Evolutionary conservation across 139 green algal genomes (phyloP), one percentile per base, ranked within the genome.

Genomic region (Edaphochlamys debaryana): DNA sequence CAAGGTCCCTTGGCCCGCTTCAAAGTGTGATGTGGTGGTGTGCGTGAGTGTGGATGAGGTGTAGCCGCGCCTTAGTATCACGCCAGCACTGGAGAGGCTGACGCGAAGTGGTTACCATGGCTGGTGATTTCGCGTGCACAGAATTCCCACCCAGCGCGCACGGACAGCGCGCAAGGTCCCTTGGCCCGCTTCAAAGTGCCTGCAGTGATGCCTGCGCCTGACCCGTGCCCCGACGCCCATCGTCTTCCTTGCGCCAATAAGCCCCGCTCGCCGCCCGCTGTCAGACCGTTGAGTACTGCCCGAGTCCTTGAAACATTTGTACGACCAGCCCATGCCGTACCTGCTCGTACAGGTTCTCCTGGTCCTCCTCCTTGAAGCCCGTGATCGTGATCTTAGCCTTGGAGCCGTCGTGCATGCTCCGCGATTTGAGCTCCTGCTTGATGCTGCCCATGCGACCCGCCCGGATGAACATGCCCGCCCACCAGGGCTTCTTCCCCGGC

Each of bases 361-460:
- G 95, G 82, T 98, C 95, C 68, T 97, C 58, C 85, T 98, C 95
- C 79, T 71, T 81, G 71, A 98, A 98, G 45, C 91, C 94, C 23
- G 79, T 79, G 15, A 92, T 63, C 15, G 84, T 88, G 82, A 93
- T 92, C 38, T 85, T 81, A 22, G 69, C 17, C 70, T 87, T 84
- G 67, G 63, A 62, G 54, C 54, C 62, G n/a, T 37, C 29, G 48
- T 56, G 20, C 4, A 50, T 34, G n/a, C n/a, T n/a, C 50, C 36
- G 64, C 17, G 42, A 34, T 15, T 52, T 60, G 0, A 88, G 84
- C 74, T 89, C 79, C 68, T 79, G 56, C 6, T 58, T 62, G 30
- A 67, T 79, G 67, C 62, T 85, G 69, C 86, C 86, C 82, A 89
- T 87, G 3, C 78, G 68, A 34, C 88, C 90, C 29, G 86, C 85